Evolutionary conservation across 371 early-diverging fungal genomes (phyloP).

Genomic region (Gilbertella persicaria): DNA sequence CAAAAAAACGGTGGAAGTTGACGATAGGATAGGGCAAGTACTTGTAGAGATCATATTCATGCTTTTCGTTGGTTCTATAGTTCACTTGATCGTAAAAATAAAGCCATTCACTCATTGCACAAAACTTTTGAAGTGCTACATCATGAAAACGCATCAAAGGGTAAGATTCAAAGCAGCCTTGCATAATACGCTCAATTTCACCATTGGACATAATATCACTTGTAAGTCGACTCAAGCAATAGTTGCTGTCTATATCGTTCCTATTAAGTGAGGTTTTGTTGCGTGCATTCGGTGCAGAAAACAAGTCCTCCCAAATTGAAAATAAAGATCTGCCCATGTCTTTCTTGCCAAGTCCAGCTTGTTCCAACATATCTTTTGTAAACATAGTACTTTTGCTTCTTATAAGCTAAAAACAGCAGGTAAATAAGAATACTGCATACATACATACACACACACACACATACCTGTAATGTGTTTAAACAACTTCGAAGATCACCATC

Average conservation of each 20-base stretch:
- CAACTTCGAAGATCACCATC: constrained; percentile 89
- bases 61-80: constrained; percentile 39
- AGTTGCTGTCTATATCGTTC: constrained; percentile 23
- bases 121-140: constrained; percentile 64
- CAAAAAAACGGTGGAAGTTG: constrained; percentile 83
- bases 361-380: constrained; percentile 59
- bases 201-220: constrained; percentile 65
- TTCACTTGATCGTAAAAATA: constrained; percentile 81
- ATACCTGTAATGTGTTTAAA: constrained; percentile 87
- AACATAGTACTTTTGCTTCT: constrained; percentile 43
- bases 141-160: constrained; percentile 78
- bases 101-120: constrained; percentile 76
- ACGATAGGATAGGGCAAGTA: constrained; percentile 78
- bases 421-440: neutral
- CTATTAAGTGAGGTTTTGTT: constrained; percentile 13
- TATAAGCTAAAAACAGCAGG: constrained; percentile 31
- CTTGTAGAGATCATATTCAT: constrained; percentile 54
- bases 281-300: constrained; percentile 49
- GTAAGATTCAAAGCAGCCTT: constrained; percentile 94
- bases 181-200: constrained; percentile 82
- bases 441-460: constrained; percentile 2
- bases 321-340: constrained; percentile 80
- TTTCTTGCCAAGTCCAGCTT: constrained; percentile 72
- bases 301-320: constrained; percentile 79
- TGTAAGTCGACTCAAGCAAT: constrained; percentile 55